Evolutionary conservation across 495 filamentous ascomycete genomes (phyloP).

Genomic region (Tuber magnatum): DNA sequence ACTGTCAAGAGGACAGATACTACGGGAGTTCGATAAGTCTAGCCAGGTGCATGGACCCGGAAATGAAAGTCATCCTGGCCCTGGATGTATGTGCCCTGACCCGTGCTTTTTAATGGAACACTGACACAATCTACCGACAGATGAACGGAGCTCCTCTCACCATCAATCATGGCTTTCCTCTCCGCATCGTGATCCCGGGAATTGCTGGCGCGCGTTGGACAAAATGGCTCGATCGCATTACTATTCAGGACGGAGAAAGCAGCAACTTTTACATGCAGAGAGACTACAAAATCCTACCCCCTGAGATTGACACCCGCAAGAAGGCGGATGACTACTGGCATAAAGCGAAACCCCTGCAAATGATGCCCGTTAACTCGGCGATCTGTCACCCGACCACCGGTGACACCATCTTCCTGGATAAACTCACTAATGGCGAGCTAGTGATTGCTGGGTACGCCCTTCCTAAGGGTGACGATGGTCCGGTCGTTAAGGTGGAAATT

Average conservation of each 20-base stretch:
- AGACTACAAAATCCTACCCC: conserved; percentile 51
- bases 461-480: conserved; percentile 50
- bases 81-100: conserved; percentile 44
- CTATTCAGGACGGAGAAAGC: conserved; percentile 46
- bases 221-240: conserved; percentile 52
- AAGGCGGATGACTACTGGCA: conserved; percentile 49
- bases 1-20: conserved; percentile 51
- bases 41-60: conserved; percentile 45
- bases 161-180: conserved; percentile 48
- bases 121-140: conserved; percentile 19
- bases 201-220: conserved; percentile 50
- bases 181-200: conserved; percentile 50
- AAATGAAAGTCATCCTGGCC: conserved; percentile 51
- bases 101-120: neutral
- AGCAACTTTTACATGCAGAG: conserved; percentile 48
- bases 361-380: conserved; percentile 51
- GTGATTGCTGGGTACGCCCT: conserved; percentile 54
- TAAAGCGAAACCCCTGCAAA: conserved; percentile 45
- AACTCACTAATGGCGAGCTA: conserved; percentile 42
- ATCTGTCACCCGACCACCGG: conserved; percentile 48
- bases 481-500: conserved; percentile 51
- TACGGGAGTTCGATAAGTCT: conserved; percentile 53
- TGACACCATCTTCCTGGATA: conserved; percentile 41
- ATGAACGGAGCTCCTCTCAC: conserved; percentile 47
- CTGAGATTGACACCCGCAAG: conserved; percentile 44